phyloP scores from a whole-genome alignment of 164 flowering plant species.

The Piper longum region DNA sequence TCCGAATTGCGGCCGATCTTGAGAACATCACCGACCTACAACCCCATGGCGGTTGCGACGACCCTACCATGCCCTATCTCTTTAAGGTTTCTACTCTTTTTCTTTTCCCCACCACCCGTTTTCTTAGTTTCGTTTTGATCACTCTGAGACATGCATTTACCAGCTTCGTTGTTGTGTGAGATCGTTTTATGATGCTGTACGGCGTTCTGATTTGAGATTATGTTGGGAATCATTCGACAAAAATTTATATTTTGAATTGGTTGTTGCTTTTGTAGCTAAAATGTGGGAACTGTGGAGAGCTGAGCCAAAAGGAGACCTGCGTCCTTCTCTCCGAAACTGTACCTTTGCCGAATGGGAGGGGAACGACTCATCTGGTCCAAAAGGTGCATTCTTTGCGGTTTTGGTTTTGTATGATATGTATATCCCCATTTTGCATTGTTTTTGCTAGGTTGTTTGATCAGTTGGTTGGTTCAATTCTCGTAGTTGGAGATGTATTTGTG shows the following conservation, averaged over 20 bases:
- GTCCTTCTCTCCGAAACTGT: conserved; percentile 45
- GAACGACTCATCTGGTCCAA: conserved; percentile 51
- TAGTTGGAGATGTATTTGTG: background rate
- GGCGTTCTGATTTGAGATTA: background rate
- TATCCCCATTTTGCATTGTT: background rate
- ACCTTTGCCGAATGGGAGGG: conserved; percentile 38
- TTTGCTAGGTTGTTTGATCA: background rate
- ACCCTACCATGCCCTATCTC: conserved; percentile 50
- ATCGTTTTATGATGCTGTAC: background rate
- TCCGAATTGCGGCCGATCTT: conserved; percentile 56
- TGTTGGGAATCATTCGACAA: background rate
- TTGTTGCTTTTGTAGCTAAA: conserved; percentile 32
- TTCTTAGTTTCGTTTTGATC: background rate
- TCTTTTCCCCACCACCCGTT: background rate
- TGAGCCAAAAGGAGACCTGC: conserved; percentile 57
- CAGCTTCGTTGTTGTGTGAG: background rate
- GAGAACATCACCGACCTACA: conserved; percentile 65
- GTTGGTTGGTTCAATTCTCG: background rate
- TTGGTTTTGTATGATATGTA: background rate
- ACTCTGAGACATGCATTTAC: too few species aligned
- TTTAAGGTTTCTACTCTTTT: conserved; percentile 46
- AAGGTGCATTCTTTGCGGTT: conserved; percentile 26
- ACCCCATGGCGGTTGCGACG: conserved; percentile 81
- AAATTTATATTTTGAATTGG: background rate
- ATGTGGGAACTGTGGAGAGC: conserved; percentile 78